Conservation (phyloP, 768 basidiomycete genomes). For the Suillus plorans region DNA sequence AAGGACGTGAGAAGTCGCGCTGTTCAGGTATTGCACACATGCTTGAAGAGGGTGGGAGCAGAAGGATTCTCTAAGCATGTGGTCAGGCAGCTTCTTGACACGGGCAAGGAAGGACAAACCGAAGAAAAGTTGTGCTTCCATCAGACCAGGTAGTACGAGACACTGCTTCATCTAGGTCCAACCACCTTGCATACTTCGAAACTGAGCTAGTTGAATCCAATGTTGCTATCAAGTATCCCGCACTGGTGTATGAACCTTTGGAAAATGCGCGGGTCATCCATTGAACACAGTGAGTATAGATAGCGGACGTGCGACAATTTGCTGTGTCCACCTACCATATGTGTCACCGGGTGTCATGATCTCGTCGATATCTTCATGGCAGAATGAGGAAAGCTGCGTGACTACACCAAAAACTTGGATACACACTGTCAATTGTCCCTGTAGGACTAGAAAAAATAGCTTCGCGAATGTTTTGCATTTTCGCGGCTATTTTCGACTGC, state of each 20-base stretch:
- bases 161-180: constrained; percentile 66
- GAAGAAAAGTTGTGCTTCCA: constrained; percentile 41
- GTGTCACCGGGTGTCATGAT: constrained; percentile 55
- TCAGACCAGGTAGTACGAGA: constrained; percentile 63
- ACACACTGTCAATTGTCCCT: constrained; percentile 57
- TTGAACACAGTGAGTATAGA: constrained; percentile 5
- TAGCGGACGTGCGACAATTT: not conserved
- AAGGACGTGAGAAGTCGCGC: constrained; percentile 28
- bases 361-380: constrained; percentile 47
- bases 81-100: not conserved
- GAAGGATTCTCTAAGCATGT: constrained; percentile 47
- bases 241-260: constrained; percentile 66
- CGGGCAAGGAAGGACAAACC: constrained; percentile 36
- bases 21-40: constrained; percentile 58
- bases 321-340: constrained; percentile 45
- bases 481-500: constrained; percentile 40
- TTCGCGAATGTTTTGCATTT: constrained; percentile 54
- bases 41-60: constrained; percentile 66
- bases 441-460: constrained; percentile 56
- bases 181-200: constrained; percentile 58
- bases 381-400: not conserved
- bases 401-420: constrained; percentile 3
- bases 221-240: constrained; percentile 58
- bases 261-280: constrained; percentile 3
- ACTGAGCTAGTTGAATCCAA: constrained; percentile 37